phyloP scores from a whole-genome alignment of 352 stramenopile species.

The Phytopythium chamaehyphon region DNA sequence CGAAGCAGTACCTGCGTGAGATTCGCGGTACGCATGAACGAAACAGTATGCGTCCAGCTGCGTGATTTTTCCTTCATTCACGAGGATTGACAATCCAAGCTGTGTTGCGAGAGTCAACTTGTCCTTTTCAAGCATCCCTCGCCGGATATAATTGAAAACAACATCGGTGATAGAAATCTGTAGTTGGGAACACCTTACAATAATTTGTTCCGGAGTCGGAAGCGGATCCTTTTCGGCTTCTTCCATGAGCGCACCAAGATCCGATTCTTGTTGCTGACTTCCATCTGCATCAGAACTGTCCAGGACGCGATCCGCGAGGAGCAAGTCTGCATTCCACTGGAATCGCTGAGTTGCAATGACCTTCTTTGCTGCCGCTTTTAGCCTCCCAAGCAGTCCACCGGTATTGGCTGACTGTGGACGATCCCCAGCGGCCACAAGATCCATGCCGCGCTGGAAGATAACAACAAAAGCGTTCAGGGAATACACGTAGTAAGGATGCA shows the following conservation, averaged over 20 bases:
- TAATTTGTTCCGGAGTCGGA: conserved; percentile 44
- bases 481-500: conserved; percentile 96
- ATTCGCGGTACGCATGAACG: conserved; percentile 43
- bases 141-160: conserved; percentile 94
- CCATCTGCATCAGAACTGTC: conserved; percentile 24
- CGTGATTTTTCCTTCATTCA: conserved; percentile 63
- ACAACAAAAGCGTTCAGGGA: conserved; percentile 94
- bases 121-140: conserved; percentile 92
- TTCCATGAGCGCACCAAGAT: conserved; percentile 57
- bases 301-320: conserved; percentile 68
- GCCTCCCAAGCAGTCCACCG: conserved; percentile 42
- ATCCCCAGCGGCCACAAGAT: conserved; percentile 51
- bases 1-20: background rate
- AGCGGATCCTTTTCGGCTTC: conserved; percentile 68
- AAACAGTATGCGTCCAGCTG: conserved; percentile 71
- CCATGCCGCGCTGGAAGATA: conserved; percentile 94
- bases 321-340: conserved; percentile 83
- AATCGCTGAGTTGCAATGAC: conserved; percentile 82
- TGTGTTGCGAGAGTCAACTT: conserved; percentile 92
- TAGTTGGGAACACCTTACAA: conserved; percentile 46
- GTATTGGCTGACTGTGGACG: background rate
- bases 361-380: conserved; percentile 84
- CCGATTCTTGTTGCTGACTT: conserved; percentile 27
- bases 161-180: conserved; percentile 72
- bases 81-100: conserved; percentile 90